A percentile compares a stretch with the other conserved stretches of the same genome.
These are phyloP conservation scores for Penicillium expansum DNA, from an alignment of 2,329 filamentous ascomycete species.

Conservation along the genomic window DNA sequence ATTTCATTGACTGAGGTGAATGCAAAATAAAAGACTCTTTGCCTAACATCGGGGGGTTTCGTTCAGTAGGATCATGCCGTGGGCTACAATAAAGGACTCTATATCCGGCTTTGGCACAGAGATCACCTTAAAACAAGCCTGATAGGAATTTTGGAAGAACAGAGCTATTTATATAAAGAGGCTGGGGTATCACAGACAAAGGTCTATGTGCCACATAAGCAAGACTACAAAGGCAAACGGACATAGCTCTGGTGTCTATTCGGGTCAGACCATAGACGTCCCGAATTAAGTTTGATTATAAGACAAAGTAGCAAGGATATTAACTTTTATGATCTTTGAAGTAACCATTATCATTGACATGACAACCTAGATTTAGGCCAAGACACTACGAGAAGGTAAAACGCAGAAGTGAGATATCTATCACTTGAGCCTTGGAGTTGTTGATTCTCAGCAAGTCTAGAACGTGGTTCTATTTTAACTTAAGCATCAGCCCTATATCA, in stretches of 20 bases:
- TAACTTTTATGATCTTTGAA: neutral
- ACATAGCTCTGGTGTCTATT: neutral
- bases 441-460: neutral
- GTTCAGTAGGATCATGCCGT: neutral
- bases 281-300: neutral
- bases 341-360: neutral
- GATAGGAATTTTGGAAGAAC: neutral
- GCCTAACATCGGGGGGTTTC: neutral
- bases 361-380: conserved; percentile 4
- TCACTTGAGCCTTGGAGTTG: neutral
- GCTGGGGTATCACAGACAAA: conserved; percentile 1
- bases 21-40: neutral
- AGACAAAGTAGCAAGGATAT: neutral
- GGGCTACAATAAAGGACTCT: neutral
- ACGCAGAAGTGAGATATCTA: neutral
- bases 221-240: neutral
- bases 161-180: neutral
- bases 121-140: neutral
- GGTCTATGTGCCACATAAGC: neutral
- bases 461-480: neutral
- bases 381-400: neutral
- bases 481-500: neutral
- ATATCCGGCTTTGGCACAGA: neutral
- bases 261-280: neutral
- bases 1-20: neutral